These are phyloP conservation scores for Ophiocordyceps camponoti-rufipedis DNA, from an alignment of 2,329 filamentous ascomycete genomes.

Conservation along the genomic window DNA sequence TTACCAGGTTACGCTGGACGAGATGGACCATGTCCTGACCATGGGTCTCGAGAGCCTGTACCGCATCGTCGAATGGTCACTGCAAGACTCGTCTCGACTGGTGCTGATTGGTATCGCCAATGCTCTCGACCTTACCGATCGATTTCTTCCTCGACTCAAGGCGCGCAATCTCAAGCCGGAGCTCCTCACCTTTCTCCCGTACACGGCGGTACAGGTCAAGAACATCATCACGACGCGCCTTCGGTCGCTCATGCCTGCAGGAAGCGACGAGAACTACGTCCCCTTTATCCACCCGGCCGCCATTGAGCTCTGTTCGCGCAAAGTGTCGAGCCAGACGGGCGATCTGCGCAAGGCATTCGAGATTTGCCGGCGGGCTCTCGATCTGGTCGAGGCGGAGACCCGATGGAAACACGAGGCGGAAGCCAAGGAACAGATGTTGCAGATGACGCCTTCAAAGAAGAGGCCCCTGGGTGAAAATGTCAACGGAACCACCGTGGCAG, in stretches of 20 bases:
- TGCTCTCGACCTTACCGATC: constrained; percentile 84
- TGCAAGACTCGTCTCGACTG: constrained; percentile 62
- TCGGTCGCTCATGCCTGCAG: constrained; percentile 47
- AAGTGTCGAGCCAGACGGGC: constrained; percentile 84
- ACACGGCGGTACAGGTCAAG: constrained; percentile 74
- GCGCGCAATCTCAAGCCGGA: constrained; percentile 80
- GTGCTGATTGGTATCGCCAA: constrained; percentile 88
- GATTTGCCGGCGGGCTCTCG: constrained; percentile 75
- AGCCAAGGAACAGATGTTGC: constrained; percentile 34
- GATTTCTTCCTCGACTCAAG: constrained; percentile 85
- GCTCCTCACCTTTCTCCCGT: constrained; percentile 81
- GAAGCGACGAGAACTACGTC: constrained; percentile 37
- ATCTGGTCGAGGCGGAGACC: constrained; percentile 75
- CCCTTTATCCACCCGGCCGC: constrained; percentile 90
- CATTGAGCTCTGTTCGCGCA: constrained; percentile 84
- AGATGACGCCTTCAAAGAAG: constrained; percentile 52
- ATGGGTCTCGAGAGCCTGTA: constrained; percentile 81
- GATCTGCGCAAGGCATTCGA: constrained; percentile 92
- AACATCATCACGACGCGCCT: constrained; percentile 73
- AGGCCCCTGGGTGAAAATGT: constrained; percentile 64
- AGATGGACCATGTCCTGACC: constrained; percentile 85
- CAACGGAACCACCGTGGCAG: constrained; percentile 36
- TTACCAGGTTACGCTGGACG: constrained; percentile 78
- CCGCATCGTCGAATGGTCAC: constrained; percentile 89
- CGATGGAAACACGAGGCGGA: constrained; percentile 52